Base-by-base conservation (phyloP, 805 yeast genomes). In the Nakazawaea anatomiae region DNA sequence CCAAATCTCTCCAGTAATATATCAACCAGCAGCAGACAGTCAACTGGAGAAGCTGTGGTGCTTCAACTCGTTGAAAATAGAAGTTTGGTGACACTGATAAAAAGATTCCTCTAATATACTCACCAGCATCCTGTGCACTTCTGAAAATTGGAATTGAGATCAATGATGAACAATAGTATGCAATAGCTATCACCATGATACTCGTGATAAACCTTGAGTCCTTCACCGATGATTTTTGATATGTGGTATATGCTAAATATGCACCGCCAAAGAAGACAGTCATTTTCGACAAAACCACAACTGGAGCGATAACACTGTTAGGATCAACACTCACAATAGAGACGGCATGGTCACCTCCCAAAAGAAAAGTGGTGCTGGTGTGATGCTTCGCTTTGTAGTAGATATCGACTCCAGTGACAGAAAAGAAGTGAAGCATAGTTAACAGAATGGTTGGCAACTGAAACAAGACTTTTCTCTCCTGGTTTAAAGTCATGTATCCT, bases 1-100 rank as follows among this genome's bases (percentile, higher is more conserved):
- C 6, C 28, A 32, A 7, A 41, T 50, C 52, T 41, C 52, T 50
- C 52, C 52, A 50, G 28, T 44, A 50, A 12, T 44, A 50, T 6
- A 45, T 40, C 43, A 50, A 50, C 46, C 48, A 50, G 35, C 46
- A 44, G 6, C 27, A 9, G 10, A 42, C 38, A 14, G 39, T 42
- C 6, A 50, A 28, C 27, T 50, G 48, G 12, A 50, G 12, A 12
- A 45, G 4, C 40, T 50, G 46, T 12, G 52, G 52, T 44, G 40
- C 52, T 12, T 43, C 44, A 6, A 38, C 39, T 11, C 47, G 42
- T 10, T 35, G 30, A 6, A 38, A 10, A 11, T 10, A 39, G 6
- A 38, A 10, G 8, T 42, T 29, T 28, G 38, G 43, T 3, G 12
- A 6, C 4, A 43, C 39, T 5, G 47, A 36, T 44, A 48, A 48